phyloP scores from a whole-genome alignment of 768 basidiomycete species.

The Agaricus blazei region DNA sequence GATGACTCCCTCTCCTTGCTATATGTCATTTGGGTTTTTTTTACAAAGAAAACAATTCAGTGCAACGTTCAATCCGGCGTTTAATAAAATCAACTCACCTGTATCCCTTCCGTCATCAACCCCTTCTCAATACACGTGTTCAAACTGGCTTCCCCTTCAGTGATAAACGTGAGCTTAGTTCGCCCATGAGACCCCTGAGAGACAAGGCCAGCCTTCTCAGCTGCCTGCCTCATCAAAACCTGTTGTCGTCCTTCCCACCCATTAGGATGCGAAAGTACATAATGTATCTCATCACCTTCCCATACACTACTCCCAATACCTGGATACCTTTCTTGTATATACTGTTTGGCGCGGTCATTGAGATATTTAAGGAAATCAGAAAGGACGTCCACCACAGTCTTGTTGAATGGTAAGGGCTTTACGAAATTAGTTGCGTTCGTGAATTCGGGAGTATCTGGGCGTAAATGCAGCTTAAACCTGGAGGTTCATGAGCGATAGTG shows the following conservation, averaged over 20 bases:
- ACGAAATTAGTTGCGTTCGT: conserved; percentile 10
- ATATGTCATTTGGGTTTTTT: no score
- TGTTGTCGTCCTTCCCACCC: conserved; percentile 60
- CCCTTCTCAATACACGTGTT: conserved; percentile 46
- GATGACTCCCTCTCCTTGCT: conserved; percentile 32
- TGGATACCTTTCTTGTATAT: conserved; percentile 40
- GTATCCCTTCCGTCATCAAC: conserved; percentile 28
- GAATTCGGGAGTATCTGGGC: conserved; percentile 17
- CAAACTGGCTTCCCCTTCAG: conserved; percentile 56
- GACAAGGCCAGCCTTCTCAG: conserved; percentile 45
- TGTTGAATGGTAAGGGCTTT: conserved; percentile 35
- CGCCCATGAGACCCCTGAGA: conserved; percentile 23
- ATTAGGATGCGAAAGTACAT: conserved; percentile 54
- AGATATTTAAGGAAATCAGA: conserved; percentile 47
- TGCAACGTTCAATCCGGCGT: neutral
- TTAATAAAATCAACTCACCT: conserved; percentile 14
- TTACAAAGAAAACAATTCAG: neutral
- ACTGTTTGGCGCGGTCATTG: conserved; percentile 34
- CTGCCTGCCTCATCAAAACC: conserved; percentile 44
- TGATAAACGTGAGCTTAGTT: conserved; percentile 44
- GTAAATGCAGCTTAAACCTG: conserved; percentile 31
- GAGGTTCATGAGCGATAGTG: no score
- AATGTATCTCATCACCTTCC: conserved; percentile 41
- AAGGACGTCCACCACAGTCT: conserved; percentile 34
- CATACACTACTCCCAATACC: conserved; percentile 35